Conservation (phyloP, 371 early-diverging fungal species). For the Rhizopus delemar region DNA sequence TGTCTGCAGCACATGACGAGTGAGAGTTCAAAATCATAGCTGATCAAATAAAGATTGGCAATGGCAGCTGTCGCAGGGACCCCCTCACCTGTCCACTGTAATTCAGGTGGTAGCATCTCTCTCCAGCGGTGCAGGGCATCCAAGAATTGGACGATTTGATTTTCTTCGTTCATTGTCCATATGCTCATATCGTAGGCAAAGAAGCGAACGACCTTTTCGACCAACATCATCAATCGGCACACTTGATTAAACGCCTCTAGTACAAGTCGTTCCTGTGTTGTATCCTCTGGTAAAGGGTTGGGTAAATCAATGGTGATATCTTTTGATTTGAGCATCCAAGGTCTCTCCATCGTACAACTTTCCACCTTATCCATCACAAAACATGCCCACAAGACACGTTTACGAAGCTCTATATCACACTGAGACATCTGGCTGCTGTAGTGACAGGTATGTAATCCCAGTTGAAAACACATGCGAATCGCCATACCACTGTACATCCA, state of each 20-base stretch:
- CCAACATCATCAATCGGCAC: slow-evolving; percentile 42
- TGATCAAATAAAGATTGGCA: slow-evolving; percentile 39
- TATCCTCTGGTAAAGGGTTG: slow-evolving; percentile 43
- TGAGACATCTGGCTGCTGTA: slow-evolving; percentile 50
- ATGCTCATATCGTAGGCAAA: slow-evolving; percentile 35
- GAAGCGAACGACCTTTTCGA: slow-evolving; percentile 43
- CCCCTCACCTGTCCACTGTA: slow-evolving; percentile 37
- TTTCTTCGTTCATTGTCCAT: slow-evolving; percentile 46
- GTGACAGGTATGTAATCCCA: slow-evolving; percentile 43
- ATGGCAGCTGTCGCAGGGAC: slow-evolving; percentile 34
- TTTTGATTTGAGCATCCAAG: slow-evolving; percentile 42
- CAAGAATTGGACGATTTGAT: slow-evolving; percentile 35
- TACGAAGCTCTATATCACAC: slow-evolving; percentile 49
- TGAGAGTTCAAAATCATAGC: slow-evolving; percentile 44
- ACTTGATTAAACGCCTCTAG: slow-evolving; percentile 44
- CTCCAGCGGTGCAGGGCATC: slow-evolving; percentile 43
- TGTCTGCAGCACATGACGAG: slow-evolving; percentile 48
- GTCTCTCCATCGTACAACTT: slow-evolving; percentile 45
- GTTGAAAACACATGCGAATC: slow-evolving; percentile 40
- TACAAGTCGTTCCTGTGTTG: slow-evolving; percentile 32
- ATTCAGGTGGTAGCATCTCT: slow-evolving; percentile 30
- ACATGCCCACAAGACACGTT: slow-evolving; percentile 55
- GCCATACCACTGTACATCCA: slow-evolving; percentile 54
- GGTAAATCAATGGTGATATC: slow-evolving; percentile 46
- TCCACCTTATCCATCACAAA: slow-evolving; percentile 51